Base-by-base conservation (phyloP, 768 basidiomycete species). In the Lactarius pseudohatsudake region DNA sequence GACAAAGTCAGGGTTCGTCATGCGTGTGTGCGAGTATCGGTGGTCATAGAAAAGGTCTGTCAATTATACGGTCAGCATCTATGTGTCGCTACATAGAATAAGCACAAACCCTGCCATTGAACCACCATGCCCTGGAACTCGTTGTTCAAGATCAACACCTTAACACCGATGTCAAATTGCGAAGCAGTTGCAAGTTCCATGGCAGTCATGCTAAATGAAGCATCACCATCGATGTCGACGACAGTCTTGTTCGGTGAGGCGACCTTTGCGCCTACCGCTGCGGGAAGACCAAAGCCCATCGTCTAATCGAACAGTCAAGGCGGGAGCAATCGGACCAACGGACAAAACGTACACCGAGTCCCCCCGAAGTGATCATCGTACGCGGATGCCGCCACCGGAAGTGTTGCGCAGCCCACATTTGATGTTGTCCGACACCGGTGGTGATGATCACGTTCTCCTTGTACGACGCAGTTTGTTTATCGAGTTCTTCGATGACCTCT, bases 121-220 rank as follows among this genome's bases (percentile, higher is more conserved):
- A 93, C 80, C 15, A 98, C 97, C 97, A 99, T 99, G 62, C 97
- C 97, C 77, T 97, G 96, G 84, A 95, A 97, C 74, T 96, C 94
- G 77, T 97, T 98, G 82, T 97, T 96, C 72, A 98, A 78, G 28
- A 97, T 78, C 70, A 97, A 81, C 47, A 94, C 90, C 79, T 99
- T 99, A 74, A 98, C 94, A 65, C 97, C 96, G 69, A 99, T 97
- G 74, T 85, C 78, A 79, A 85, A 94, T 74, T 96, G 92, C 30
- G 91, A 83, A 5, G 97, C 97, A 0, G 97, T 99, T 28, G 89
- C 88, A 60, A 99, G 87, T 78, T 99, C 97, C 97, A 98, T 99
- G 0, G 95, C 96, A 1, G 97, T 98, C 97, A 98, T 99, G 74
- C 92, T 94, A 80, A 98, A 96, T 26, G 94, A 96, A 0, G 97